Evolutionary conservation across 768 basidiomycete species (phyloP), one percentile per base, ranked within the genome.

Genomic region (Crassisporium funariophilum): DNA sequence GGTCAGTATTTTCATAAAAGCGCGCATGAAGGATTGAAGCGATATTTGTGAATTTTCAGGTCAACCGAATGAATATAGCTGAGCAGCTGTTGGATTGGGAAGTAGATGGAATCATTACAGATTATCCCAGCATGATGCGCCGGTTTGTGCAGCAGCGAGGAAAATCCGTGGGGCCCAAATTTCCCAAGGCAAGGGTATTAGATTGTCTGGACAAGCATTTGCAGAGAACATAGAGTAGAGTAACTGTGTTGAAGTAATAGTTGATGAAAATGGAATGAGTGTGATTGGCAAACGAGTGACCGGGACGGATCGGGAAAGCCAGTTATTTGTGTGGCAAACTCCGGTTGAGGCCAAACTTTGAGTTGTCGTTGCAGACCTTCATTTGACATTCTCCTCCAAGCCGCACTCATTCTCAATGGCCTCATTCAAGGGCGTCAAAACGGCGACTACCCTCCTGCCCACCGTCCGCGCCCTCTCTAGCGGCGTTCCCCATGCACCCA

Each of bases 71-170:
- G 46, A 82, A 78, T 55, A 68, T 81, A 27, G 76, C 78, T 2
- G 80, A 86, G n/a, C 73, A 82, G 52, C 59, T 91, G 33, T 44
- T 83, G 24, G 72, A 73, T 12, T 77, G 75, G 70, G 79, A 79
- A 3, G 82, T 81, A 0, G 88, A 91, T 61, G 89, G 88, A 0
- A 78, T 91, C 46, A 91, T 91, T 56, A 82, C 87, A 4, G 88
- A 91, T 59, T 88, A 82, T 60, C 86, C 89, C 3, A 65, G 71
- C 35, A 66, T 76, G 17, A 65, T 89, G 37, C 78, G 84, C 29
- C 68, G 82, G 40, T 74, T 79, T 61, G 73, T 78, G 6, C 71
- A 80, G 50, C 77, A 82, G 50, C 72, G 72, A 29, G 79, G 81
- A 5, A 60, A 76, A 6, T 57, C 65, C 0, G 75, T 85, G 24